Conservation (phyloP, 345 rosid species). For the Sisymbrium irio region DNA sequence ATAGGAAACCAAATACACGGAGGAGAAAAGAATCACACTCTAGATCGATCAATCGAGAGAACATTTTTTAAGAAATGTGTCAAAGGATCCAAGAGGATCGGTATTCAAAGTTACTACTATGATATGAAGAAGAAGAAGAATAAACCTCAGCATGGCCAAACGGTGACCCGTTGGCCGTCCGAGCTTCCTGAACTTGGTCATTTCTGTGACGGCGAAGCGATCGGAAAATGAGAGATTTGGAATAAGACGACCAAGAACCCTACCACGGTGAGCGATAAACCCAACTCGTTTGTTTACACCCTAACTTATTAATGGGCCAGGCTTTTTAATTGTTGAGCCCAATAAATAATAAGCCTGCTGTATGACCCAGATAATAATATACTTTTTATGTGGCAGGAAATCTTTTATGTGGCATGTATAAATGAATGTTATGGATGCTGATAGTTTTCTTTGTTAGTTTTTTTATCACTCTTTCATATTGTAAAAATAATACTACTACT, state of each 20-base stretch:
- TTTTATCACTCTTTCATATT: too few relatives aligned
- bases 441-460: too few relatives aligned
- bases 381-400: too few relatives aligned
- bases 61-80: constrained; percentile 3
- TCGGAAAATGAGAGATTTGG: not conserved
- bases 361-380: too few relatives aligned
- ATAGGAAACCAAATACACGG: not conserved
- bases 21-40: not conserved
- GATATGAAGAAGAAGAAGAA: not conserved
- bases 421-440: too few relatives aligned
- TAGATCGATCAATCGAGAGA: not conserved
- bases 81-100: not conserved
- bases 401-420: too few relatives aligned
- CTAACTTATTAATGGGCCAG: not conserved
- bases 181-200: constrained; percentile 87
- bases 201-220: constrained; percentile 22
- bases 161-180: constrained; percentile 72
- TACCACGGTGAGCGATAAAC: not conserved
- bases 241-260: not conserved
- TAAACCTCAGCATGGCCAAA: constrained; percentile 86
- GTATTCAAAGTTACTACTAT: not conserved
- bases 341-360: not conserved
- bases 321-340: not conserved
- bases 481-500: too few relatives aligned
- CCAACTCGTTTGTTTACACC: constrained; percentile 1